Evolutionary conservation across 1,284 basidiomycete genomes (phyloP).

Genomic region (Erythrobasidium hasegawianum): DNA sequence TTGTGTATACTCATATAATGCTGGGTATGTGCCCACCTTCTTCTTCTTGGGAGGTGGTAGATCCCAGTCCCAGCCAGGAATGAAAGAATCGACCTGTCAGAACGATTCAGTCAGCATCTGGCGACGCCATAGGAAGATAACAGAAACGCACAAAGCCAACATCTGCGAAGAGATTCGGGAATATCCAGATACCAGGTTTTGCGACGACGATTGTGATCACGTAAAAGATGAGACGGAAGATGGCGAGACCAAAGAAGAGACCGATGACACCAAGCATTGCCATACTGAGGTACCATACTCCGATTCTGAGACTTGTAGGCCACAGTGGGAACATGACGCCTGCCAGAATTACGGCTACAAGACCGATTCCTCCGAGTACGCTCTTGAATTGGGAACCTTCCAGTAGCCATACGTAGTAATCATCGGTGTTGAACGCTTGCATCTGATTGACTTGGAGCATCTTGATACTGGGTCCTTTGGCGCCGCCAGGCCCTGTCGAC

Average conservation of each 20-base stretch:
- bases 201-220: conserved; percentile 81
- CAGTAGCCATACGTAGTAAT: conserved; percentile 95
- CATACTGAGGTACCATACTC: conserved; percentile 93
- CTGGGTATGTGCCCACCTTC: conserved; percentile 4
- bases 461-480: conserved; percentile 59
- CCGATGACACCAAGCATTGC: conserved; percentile 83
- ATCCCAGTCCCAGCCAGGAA: conserved; percentile 97
- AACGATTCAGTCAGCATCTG: neutral
- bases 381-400: conserved; percentile 90
- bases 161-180: conserved; percentile 96
- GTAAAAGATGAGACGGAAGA: conserved; percentile 90
- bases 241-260: conserved; percentile 84
- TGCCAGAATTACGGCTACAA: conserved; percentile 91
- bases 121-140: neutral
- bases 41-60: conserved; percentile 73
- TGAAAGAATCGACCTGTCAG: conserved; percentile 87
- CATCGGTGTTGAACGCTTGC: conserved; percentile 71
- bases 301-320: conserved; percentile 87
- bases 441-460: conserved; percentile 70
- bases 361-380: conserved; percentile 82
- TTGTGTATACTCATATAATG: neutral
- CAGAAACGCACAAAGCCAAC: conserved; percentile 84
- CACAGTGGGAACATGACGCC: conserved; percentile 99
- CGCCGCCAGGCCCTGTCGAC: conserved; percentile 53
- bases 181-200: conserved; percentile 96